Evolutionary conservation across 805 yeast genomes (phyloP), one percentile per base, ranked within the genome.

Genomic region (Candida sithepensis): DNA sequence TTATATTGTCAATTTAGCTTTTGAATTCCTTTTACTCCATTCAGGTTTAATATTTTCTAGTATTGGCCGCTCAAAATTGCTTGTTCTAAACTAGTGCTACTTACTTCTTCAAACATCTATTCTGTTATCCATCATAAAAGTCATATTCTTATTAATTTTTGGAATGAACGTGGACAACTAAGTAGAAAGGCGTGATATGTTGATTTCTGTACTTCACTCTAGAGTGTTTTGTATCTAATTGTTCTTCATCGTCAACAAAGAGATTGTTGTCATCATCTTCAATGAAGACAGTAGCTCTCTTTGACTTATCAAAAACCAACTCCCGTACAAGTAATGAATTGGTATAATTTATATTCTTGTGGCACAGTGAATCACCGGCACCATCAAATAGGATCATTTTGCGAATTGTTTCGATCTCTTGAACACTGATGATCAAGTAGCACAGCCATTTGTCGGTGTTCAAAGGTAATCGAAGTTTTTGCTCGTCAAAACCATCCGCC

Each of bases 391-490:
- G n/a, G 3, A 39, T 28, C 12, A 47, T 34, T 10, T 18, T 30
- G 9, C 60, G 42, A 4, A 56, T 36, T 9, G 10, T 48, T 24
- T 49, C 46, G 26, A 63, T 52, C 10, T 63, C 65, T 2, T 46
- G 48, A 43, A 56, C 37, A 9, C 51, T 45, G 20, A 61, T 58
- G 13, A 54, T 48, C 16, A 64, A 41, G 42, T 47, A 53, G 23
- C 63, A 59, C 39, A 51, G 53, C 65, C 67, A 64, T 9, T 50
- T 47, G 1, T 56, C 59, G 10, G 61, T 60, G 20, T 16, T 45
- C 37, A 61, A 43, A 2, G 59, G 63, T 12, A 60, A 41, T 33
- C 49, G 47, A 19, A 58, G 44, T 14, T 53, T 41, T 3, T 44
- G 46, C 12, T 37, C 39, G 13, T 16, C 39, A 18, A 12, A 20